Percentiles rank a stretch among this genome's conserved stretches.
phyloP scores from a whole-genome alignment of 768 basidiomycete genomes.

The Boletales sp. region DNA sequence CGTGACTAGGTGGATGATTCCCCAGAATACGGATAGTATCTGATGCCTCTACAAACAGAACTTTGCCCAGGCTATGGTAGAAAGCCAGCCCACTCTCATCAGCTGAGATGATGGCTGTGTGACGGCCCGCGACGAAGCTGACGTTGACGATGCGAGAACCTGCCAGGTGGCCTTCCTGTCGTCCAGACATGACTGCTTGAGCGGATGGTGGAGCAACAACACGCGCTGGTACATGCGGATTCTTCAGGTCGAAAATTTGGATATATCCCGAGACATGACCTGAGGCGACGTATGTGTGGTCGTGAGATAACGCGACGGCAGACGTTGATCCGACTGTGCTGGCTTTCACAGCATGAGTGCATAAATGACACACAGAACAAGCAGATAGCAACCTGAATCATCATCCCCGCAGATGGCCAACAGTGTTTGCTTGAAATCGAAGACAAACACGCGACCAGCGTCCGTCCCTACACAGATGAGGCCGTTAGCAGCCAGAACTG shows the following conservation, averaged over 20 bases:
- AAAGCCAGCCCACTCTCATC: slow-evolving; percentile 92
- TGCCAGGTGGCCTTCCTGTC: slow-evolving; percentile 81
- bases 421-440: slow-evolving; percentile 87
- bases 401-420: slow-evolving; percentile 77
- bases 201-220: slow-evolving; percentile 67
- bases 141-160: slow-evolving; percentile 79
- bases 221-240: slow-evolving; percentile 64
- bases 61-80: slow-evolving; percentile 91
- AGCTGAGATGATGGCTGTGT: slow-evolving; percentile 88
- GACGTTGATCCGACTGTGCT: slow-evolving; percentile 72
- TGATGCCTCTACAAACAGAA: slow-evolving; percentile 91
- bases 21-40: slow-evolving; percentile 94
- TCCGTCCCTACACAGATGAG: slow-evolving; percentile 87
- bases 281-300: slow-evolving; percentile 88
- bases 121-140: slow-evolving; percentile 85
- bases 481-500: slow-evolving; percentile 80
- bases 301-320: slow-evolving; percentile 87
- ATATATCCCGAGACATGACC: slow-evolving; percentile 86
- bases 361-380: slow-evolving; percentile 6
- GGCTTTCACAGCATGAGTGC: slow-evolving; percentile 38
- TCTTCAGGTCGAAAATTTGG: slow-evolving; percentile 78
- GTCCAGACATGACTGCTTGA: slow-evolving; percentile 63
- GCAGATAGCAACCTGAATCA: slow-evolving; percentile 46
- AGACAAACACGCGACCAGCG: slow-evolving; percentile 72
- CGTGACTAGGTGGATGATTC: slow-evolving; percentile 56